phyloP scores from a whole-genome alignment of 2,329 filamentous ascomycete genomes.

The Ceratocystis diversiconidia region DNA sequence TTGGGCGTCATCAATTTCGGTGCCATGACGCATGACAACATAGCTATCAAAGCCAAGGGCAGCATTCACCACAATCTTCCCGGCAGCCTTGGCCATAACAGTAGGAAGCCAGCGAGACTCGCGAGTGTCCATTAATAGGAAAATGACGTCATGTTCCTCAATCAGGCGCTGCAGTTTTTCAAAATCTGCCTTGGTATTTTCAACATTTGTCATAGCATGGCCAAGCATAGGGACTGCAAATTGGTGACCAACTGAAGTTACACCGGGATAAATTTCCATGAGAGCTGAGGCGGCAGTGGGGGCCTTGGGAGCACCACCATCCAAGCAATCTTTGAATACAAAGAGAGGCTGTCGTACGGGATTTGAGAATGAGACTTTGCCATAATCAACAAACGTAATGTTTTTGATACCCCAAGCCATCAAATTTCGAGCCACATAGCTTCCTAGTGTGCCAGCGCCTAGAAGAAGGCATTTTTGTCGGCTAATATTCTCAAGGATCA shows the following conservation, averaged over 20 bases:
- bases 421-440: conserved; percentile 81
- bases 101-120: conserved; percentile 94
- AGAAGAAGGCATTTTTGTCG: conserved; percentile 78
- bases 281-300: conserved; percentile 65
- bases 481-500: conserved; percentile 81
- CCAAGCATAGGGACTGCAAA: conserved; percentile 91
- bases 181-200: conserved; percentile 57
- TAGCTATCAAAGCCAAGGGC: conserved; percentile 93
- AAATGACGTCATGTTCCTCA: conserved; percentile 76
- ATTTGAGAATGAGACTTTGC: conserved; percentile 86
- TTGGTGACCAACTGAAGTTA: conserved; percentile 65
- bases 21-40: conserved; percentile 90
- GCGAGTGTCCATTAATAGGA: conserved; percentile 91
- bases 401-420: conserved; percentile 93
- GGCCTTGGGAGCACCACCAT: conserved; percentile 76
- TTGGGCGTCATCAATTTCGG: conserved; percentile 36
- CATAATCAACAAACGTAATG: conserved; percentile 93
- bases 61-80: conserved; percentile 93
- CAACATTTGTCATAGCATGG: conserved; percentile 57
- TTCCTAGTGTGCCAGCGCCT: conserved; percentile 83
- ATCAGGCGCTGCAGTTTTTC: conserved; percentile 61
- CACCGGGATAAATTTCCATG: conserved; percentile 76
- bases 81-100: conserved; percentile 82
- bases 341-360: conserved; percentile 91
- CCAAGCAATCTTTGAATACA: conserved; percentile 73